Percentiles rank a stretch among this genome's conserved stretches.
phyloP scores from a whole-genome alignment of 345 rosid species.

The Eutrema japonicum region DNA sequence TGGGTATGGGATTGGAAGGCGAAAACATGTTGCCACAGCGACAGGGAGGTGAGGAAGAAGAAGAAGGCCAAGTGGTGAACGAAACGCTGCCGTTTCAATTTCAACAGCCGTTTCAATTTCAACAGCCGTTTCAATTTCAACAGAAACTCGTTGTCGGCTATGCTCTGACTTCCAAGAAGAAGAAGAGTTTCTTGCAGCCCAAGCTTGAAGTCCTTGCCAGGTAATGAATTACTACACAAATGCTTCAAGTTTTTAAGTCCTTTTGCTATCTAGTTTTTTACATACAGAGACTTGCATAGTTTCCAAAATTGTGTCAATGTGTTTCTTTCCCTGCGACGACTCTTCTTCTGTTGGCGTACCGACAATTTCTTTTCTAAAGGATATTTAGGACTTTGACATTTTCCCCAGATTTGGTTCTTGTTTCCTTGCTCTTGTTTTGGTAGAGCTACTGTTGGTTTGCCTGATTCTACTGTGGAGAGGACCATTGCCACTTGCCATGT shows the following conservation, averaged over 20 bases:
- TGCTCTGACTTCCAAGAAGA: slow-evolving; percentile 91
- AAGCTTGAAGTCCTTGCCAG: slow-evolving; percentile 77
- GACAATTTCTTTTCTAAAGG: slow-evolving; percentile 30
- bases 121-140: not conserved
- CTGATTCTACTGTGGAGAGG: slow-evolving; percentile 31
- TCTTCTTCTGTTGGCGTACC: slow-evolving; percentile 34
- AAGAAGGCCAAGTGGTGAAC: not conserved
- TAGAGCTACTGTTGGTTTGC: slow-evolving; percentile 14
- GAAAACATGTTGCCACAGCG: slow-evolving; percentile 44
- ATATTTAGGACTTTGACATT: slow-evolving; percentile 42
- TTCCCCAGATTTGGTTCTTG: slow-evolving; percentile 39
- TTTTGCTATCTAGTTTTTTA: not conserved
- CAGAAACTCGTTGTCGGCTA: slow-evolving; percentile 73
- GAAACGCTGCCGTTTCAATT: slow-evolving; percentile 38
- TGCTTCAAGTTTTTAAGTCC: slow-evolving; percentile 25
- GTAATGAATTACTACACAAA: slow-evolving; percentile 25
- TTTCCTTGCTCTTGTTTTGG: slow-evolving; percentile 36
- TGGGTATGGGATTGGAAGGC: slow-evolving; percentile 57
- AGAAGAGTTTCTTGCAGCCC: slow-evolving; percentile 89
- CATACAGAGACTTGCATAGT: slow-evolving; percentile 1
- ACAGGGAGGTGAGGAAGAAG: slow-evolving; percentile 35
- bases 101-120: not conserved
- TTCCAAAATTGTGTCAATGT: slow-evolving; percentile 19
- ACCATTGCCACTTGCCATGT: slow-evolving; percentile 39
- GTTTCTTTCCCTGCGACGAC: slow-evolving; percentile 9